phyloP scores from a whole-genome alignment of 2,329 filamentous ascomycete species.

The Cytospora piceae region DNA sequence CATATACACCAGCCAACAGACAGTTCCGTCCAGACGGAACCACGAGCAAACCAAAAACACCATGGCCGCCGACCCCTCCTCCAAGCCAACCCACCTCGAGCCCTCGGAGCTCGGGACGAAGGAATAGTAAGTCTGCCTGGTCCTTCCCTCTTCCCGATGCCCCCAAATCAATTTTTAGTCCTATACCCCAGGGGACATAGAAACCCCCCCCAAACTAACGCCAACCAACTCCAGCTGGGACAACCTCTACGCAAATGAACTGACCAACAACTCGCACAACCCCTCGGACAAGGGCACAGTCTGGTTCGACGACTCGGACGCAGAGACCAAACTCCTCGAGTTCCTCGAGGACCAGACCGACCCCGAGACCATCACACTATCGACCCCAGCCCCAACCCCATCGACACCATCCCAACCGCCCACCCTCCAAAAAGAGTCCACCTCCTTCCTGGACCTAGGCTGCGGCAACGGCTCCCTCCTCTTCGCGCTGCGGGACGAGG shows the following conservation, averaged over 20 bases:
- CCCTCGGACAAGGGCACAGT: slow-evolving; percentile 82
- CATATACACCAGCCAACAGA: not conserved
- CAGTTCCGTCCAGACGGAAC: not conserved
- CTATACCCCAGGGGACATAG: slow-evolving; percentile 14
- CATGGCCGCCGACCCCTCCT: slow-evolving; percentile 24
- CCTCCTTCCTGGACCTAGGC: slow-evolving; percentile 80
- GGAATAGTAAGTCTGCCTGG: slow-evolving; percentile 70
- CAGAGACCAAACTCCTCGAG: slow-evolving; percentile 76
- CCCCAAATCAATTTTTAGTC: not conserved
- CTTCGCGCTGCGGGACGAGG: slow-evolving; percentile 71
- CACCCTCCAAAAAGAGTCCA: slow-evolving; percentile 37
- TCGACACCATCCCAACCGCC: not conserved
- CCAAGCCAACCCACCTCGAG: slow-evolving; percentile 67
- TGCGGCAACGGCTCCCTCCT: slow-evolving; percentile 93
- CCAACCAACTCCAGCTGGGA: slow-evolving; percentile 67
- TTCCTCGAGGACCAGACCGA: slow-evolving; percentile 58
- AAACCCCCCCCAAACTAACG: slow-evolving; percentile 13
- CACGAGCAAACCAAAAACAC: not conserved
- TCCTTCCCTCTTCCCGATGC: not conserved
- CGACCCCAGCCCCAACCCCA: not conserved
- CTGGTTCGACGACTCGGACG: slow-evolving; percentile 95
- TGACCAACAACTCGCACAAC: slow-evolving; percentile 72
- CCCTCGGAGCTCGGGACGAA: slow-evolving; percentile 84
- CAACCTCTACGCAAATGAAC: slow-evolving; percentile 70
- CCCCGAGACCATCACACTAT: not conserved